Conservation (phyloP, 768 basidiomycete genomes). For the Fibroporia radiculosa region DNA sequence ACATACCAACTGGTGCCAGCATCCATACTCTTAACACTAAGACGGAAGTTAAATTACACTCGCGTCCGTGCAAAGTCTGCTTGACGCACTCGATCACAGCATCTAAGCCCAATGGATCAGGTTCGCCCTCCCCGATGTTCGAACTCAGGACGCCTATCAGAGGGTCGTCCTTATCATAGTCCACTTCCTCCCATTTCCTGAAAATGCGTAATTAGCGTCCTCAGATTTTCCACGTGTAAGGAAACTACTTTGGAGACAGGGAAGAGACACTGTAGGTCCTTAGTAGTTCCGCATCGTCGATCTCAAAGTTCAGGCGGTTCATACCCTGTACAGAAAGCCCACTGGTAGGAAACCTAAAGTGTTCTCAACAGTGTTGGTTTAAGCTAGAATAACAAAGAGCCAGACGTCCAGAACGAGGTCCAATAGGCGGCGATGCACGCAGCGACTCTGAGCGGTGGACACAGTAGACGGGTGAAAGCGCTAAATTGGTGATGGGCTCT, state of each 20-base stretch:
- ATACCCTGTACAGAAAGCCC: too few relatives aligned
- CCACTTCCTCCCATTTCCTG: conserved; percentile 87
- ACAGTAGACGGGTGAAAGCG: too few relatives aligned
- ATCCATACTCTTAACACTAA: conserved; percentile 60
- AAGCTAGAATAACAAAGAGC: too few relatives aligned
- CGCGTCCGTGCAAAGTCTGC: not conserved
- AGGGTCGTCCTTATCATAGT: conserved; percentile 76
- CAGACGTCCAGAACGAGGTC: too few relatives aligned
- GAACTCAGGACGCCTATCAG: conserved; percentile 58
- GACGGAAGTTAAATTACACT: conserved; percentile 7
- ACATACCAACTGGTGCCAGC: conserved; percentile 64
- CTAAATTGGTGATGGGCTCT: too few relatives aligned
- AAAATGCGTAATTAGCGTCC: not conserved
- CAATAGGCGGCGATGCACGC: too few relatives aligned
- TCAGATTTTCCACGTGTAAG: not conserved
- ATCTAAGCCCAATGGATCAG: conserved; percentile 78
- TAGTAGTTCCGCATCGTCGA: conserved; percentile 77
- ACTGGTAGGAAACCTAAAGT: too few relatives aligned
- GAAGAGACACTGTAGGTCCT: conserved; percentile 83
- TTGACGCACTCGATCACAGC: conserved; percentile 46
- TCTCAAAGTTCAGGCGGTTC: conserved; percentile 58
- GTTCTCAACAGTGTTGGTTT: too few relatives aligned
- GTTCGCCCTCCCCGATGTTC: conserved; percentile 43
- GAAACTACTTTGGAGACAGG: conserved; percentile 62
- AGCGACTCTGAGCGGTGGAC: too few relatives aligned